phyloP scores from a whole-genome alignment of 768 basidiomycete species.

The Boletus pseudopeckii region DNA sequence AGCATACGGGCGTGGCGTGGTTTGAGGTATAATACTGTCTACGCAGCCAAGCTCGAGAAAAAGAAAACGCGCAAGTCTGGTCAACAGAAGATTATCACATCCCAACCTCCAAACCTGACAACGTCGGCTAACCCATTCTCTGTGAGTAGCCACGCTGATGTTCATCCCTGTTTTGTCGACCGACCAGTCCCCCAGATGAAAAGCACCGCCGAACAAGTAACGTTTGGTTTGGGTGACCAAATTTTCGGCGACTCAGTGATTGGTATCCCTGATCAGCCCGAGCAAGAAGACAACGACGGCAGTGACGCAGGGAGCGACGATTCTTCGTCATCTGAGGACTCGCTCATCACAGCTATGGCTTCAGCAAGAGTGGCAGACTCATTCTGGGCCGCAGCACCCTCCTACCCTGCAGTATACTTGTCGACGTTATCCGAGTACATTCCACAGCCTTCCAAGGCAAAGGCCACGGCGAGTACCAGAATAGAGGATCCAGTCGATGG shows the following conservation, averaged over 20 bases:
- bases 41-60: conserved; percentile 68
- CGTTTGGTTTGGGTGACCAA: conserved; percentile 61
- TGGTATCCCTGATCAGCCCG: conserved; percentile 13
- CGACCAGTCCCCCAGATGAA: conserved; percentile 20
- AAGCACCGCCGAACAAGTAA: conserved; percentile 27
- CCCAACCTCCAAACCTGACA: conserved; percentile 27
- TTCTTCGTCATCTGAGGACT: conserved; percentile 41
- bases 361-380: conserved; percentile 54
- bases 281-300: conserved; percentile 20
- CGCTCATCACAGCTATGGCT: conserved; percentile 57
- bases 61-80: conserved; percentile 45
- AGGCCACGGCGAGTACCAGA: conserved; percentile 36
- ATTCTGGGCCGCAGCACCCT: conserved; percentile 63
- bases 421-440: conserved; percentile 75
- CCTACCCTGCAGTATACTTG: conserved; percentile 67
- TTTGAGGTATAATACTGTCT: conserved; percentile 65
- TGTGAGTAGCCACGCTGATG: conserved; percentile 36
- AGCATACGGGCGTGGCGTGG: conserved; percentile 85
- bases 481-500: conserved; percentile 43
- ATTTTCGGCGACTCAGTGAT: conserved; percentile 49
- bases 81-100: conserved; percentile 34
- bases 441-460: conserved; percentile 51
- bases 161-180: background rate
- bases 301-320: conserved; percentile 37
- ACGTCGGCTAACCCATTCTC: conserved; percentile 66